Evolutionary conservation across 2,329 filamentous ascomycete species (phyloP), one percentile per base, ranked within the genome.

Genomic region (Fusarium sp.): DNA sequence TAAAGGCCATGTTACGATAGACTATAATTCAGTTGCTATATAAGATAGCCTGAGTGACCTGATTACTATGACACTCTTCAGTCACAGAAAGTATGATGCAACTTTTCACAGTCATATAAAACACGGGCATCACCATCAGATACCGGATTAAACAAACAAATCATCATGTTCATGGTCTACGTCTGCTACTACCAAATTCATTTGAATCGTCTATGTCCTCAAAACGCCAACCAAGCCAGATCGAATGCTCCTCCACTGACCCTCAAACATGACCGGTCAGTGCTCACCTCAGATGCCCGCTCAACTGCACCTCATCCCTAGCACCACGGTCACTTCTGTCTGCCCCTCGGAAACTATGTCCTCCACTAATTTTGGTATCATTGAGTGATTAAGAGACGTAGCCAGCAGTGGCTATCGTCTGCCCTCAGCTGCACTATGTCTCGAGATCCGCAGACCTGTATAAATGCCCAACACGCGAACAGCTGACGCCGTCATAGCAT

Each of bases 201-300:
- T 79, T 58, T 73, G 74, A 77, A 76, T 78, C 76, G 74, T 79
- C 78, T 79, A 79, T 78, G 72, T 67, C 72, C 72, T 76, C 76
- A 74, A 75, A 79, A 79, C 77, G 77, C 77, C 78, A 69, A 58
- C 72, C 70, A 76, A 64, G 72, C 67, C 75, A 74, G 71, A 73
- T 77, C 72, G 71, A 75, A 78, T 74, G 70, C 69, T 75, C 73
- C 66, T 66, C 49, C 52, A 51, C 51, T 46, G 56, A 59, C 58
- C 61, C 66, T 67, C 50, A 66, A 62, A 66, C 62, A 63, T 59
- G 70, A 72, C 67, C 58, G 57, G 52, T 58, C 61, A 64, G 54
- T 60, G 60, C 60, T 58, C 61, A 59, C 58, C 59, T 55, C 61
- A 50, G 43, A 60, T 61, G 50, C 57, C 57, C 64, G 60, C 35